A percentile compares a stretch with the other conserved stretches of the same genome.
Evolutionary conservation across 2,329 filamentous ascomycete genomes (phyloP).

Genomic region (Botrytis elliptica): DNA sequence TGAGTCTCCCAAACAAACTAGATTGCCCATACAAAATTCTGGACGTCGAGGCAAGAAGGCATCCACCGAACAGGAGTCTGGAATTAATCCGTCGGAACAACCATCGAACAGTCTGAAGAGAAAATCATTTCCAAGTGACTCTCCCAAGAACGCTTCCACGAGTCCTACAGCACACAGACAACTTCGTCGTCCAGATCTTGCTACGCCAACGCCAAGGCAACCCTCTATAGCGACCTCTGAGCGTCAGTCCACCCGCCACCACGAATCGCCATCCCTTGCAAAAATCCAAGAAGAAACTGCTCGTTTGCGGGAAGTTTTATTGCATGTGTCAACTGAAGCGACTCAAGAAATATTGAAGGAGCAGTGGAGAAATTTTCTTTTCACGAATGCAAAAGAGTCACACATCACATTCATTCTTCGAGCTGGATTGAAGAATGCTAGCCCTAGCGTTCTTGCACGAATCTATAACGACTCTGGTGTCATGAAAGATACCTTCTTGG

Average conservation of each 20-base stretch:
- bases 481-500: slow-evolving; percentile 27
- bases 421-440: slow-evolving; percentile 34
- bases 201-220: not conserved
- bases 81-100: not conserved
- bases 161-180: not conserved
- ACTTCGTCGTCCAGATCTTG: not conserved
- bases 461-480: slow-evolving; percentile 30
- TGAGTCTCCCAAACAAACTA: not conserved
- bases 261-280: not conserved
- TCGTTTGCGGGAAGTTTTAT: slow-evolving; percentile 28
- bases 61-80: not conserved
- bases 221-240: not conserved
- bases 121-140: not conserved
- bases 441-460: slow-evolving; percentile 26
- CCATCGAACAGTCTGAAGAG: not conserved
- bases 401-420: slow-evolving; percentile 35
- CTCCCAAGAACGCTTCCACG: not conserved
- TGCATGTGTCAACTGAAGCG: slow-evolving; percentile 28
- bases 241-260: not conserved
- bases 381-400: slow-evolving; percentile 27
- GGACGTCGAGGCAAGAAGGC: not conserved
- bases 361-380: slow-evolving; percentile 31
- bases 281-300: slow-evolving; percentile 28
- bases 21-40: not conserved
- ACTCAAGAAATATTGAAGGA: slow-evolving; percentile 29